Conservation (phyloP, 1,284 basidiomycete genomes). For the Baeospora myosura region DNA sequence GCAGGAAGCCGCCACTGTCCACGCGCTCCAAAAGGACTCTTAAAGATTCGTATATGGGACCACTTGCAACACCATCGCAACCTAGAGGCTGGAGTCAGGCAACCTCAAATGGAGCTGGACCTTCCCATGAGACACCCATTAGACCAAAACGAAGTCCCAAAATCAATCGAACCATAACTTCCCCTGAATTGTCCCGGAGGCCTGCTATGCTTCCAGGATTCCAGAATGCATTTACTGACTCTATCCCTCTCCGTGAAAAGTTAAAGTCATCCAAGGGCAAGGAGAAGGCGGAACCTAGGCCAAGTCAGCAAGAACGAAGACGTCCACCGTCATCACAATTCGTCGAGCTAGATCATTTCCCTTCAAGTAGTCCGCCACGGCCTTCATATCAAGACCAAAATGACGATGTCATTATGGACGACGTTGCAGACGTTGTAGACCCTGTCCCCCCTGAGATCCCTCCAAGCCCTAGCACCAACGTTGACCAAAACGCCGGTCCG, state of each 20-base stretch:
- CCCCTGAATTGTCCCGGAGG: constrained; percentile 26
- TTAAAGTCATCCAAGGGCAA: constrained; percentile 8
- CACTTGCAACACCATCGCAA: constrained; percentile 13
- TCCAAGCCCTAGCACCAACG: not conserved
- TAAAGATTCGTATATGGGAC: constrained; percentile 32
- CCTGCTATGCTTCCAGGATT: constrained; percentile 33
- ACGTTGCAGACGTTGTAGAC: not conserved
- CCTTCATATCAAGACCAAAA: not conserved
- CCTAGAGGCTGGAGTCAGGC: not conserved
- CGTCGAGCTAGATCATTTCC: not conserved
- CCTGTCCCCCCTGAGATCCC: not conserved
- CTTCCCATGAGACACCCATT: constrained; percentile 5
- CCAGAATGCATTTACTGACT: constrained; percentile 37
- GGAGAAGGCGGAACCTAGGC: constrained; percentile 6
- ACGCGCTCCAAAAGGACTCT: constrained; percentile 35
- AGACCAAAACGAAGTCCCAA: constrained; percentile 4
- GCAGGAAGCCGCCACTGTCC: constrained; percentile 41
- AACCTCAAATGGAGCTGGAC: not conserved
- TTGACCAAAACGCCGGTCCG: not conserved
- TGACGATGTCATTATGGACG: not conserved
- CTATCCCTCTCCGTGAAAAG: constrained; percentile 23
- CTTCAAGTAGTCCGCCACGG: not conserved
- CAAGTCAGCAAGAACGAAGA: not conserved
- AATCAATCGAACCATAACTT: constrained; percentile 9
- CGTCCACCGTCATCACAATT: not conserved